These are phyloP conservation scores for Penicillium sp. DNA, from an alignment of 2,329 filamentous ascomycete genomes.

Conservation along the genomic window DNA sequence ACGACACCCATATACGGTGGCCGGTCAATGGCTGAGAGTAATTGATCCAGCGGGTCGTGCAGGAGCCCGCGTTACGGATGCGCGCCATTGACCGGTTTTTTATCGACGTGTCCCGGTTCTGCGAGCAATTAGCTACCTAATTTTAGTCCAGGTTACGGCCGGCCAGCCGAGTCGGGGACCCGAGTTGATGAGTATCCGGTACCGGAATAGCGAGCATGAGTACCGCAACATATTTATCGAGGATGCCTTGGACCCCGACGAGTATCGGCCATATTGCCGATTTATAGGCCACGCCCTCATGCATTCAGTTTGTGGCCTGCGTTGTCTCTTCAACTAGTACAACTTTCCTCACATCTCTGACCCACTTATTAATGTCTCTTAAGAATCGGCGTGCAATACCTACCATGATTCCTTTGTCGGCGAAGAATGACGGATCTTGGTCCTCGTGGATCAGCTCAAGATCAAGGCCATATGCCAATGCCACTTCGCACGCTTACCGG, in stretches of 20 bases:
- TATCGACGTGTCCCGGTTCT: too few species aligned
- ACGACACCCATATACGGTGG: not conserved
- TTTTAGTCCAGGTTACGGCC: not conserved
- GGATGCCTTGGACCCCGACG: too few species aligned
- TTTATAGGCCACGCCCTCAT: not conserved
- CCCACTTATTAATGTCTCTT: conserved; percentile 12
- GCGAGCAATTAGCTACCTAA: not conserved
- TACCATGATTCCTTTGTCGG: conserved; percentile 6
- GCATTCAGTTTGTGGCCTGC: too few species aligned
- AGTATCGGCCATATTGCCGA: too few species aligned
- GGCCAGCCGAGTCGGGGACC: not conserved
- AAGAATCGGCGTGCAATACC: conserved; percentile 11
- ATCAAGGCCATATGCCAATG: conserved; percentile 10
- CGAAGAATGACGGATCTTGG: conserved; percentile 6
- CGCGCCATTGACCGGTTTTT: too few species aligned
- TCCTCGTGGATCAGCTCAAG: conserved; percentile 11
- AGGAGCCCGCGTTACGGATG: not conserved
- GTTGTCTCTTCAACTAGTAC: not conserved
- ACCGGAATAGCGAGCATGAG: conserved; percentile 1
- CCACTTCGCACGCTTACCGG: conserved; percentile 8
- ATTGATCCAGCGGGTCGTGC: not conserved
- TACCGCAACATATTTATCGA: not conserved
- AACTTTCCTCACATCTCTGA: conserved; percentile 1
- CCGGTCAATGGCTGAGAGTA: not conserved
- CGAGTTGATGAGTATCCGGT: conserved; percentile 1